These are phyloP conservation scores for Porogramme epimiltina DNA, from an alignment of 1,284 basidiomycete species.

Conservation along the genomic window DNA sequence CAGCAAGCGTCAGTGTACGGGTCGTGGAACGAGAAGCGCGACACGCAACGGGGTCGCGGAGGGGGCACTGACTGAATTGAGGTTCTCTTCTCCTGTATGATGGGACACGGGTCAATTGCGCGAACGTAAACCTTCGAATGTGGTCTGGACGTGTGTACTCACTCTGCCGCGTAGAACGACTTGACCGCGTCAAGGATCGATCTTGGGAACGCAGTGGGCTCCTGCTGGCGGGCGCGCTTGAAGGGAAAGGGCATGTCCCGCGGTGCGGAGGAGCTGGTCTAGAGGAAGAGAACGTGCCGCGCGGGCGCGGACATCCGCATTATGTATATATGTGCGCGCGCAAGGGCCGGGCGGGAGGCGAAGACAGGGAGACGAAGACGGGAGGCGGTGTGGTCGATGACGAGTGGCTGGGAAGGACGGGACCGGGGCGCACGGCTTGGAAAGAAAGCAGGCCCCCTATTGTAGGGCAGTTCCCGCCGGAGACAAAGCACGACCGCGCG, in stretches of 20 bases:
- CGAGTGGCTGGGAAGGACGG: constrained; percentile 17
- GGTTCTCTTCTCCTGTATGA: constrained; percentile 22
- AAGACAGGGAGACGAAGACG: constrained; percentile 15
- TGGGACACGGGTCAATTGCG: constrained; percentile 6
- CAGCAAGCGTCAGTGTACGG: constrained; percentile 3
- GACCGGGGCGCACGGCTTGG: constrained; percentile 9
- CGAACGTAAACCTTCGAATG: neutral
- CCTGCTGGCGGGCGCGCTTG: constrained; percentile 24
- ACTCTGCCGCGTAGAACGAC: constrained; percentile 22
- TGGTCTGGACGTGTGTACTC: constrained; percentile 5
- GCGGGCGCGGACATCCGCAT: constrained; percentile 19
- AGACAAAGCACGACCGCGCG: constrained; percentile 21
- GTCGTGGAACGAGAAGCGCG: neutral
- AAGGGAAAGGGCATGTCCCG: constrained; percentile 24
- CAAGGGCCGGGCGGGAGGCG: constrained; percentile 15
- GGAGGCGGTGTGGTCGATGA: constrained; percentile 22
- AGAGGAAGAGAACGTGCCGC: constrained; percentile 16
- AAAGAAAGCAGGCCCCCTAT: constrained; percentile 22
- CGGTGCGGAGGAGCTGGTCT: constrained; percentile 7
- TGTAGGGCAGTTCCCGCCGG: constrained; percentile 21
- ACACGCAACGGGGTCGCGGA: neutral
- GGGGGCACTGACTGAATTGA: constrained; percentile 17
- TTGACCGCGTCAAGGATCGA: constrained; percentile 24
- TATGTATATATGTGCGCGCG: constrained; percentile 21
- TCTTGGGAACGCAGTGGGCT: constrained; percentile 22